These are phyloP conservation scores for Globisporangium iwayamae DNA, from an alignment of 352 stramenopile genomes.

Conservation along the genomic window DNA sequence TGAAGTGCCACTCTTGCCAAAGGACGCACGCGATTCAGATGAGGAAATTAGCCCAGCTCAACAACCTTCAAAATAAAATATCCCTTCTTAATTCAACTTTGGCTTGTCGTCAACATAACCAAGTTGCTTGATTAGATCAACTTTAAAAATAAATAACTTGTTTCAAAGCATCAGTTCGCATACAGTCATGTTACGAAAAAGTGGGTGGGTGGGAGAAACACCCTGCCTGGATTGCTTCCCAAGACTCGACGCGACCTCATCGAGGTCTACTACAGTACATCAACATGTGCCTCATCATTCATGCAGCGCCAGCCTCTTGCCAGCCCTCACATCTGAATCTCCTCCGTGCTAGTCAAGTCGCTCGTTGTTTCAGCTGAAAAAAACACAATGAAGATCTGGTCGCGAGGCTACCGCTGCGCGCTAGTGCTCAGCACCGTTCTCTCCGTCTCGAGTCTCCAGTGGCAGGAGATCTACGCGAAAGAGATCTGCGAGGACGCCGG, in stretches of 20 bases:
- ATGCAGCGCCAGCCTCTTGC: not conserved
- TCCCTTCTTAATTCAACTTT: not conserved
- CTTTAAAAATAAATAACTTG: not conserved
- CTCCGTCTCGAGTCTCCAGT: not conserved
- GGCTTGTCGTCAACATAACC: no score
- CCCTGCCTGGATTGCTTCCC: not conserved
- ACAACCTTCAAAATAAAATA: not conserved
- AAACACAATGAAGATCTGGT: not conserved
- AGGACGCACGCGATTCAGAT: not conserved
- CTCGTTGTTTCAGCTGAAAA: not conserved
- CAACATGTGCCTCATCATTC: not conserved
- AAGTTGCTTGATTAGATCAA: not conserved
- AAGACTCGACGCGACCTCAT: not conserved
- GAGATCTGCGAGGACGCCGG: conserved; percentile 1
- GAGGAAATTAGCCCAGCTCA: not conserved
- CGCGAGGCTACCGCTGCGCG: not conserved
- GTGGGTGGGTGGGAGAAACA: no score
- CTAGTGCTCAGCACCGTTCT: not conserved
- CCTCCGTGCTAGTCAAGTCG: not conserved
- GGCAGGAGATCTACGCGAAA: not conserved
- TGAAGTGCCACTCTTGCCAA: conserved; percentile 1
- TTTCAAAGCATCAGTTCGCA: not conserved
- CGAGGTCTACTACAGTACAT: not conserved
- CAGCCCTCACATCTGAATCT: not conserved
- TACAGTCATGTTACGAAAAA: no score